phyloP scores from a whole-genome alignment of 2,329 filamentous ascomycete genomes.

The Epichloe glyceriae region DNA sequence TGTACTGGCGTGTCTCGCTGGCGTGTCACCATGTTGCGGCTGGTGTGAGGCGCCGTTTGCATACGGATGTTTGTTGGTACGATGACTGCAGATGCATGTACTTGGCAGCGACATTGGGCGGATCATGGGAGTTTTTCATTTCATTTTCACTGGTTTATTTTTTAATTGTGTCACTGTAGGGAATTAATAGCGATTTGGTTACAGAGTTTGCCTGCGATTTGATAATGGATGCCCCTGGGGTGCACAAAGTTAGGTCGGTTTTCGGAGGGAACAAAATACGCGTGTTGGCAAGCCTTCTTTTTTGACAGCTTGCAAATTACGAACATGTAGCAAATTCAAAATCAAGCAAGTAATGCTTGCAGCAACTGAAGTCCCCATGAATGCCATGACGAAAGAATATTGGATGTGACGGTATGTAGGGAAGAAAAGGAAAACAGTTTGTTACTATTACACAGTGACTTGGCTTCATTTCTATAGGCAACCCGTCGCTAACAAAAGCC shows the following conservation, averaged over 20 bases:
- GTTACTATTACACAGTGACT: not conserved
- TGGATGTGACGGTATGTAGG: not conserved
- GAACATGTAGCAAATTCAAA: not conserved
- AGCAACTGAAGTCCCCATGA: not conserved
- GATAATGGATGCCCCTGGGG: constrained; percentile 2
- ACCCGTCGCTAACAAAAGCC: no score
- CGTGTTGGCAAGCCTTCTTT: not conserved
- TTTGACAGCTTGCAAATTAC: not conserved
- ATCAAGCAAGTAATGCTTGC: not conserved
- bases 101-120: constrained; percentile 5
- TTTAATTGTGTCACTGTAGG: not conserved
- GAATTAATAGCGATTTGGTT: constrained; percentile 8
- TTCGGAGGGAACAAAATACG: constrained; percentile 1
- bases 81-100: not conserved
- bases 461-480: not conserved
- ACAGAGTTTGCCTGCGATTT: constrained; percentile 5
- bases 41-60: not conserved
- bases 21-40: constrained; percentile 3
- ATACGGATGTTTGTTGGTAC: not conserved
- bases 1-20: constrained; percentile 4
- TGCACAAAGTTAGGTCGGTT: not conserved
- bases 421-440: not conserved
- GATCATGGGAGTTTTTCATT: constrained; percentile 9
- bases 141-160: constrained; percentile 1
- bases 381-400: not conserved